Conservation (phyloP, 208 protist species). For the Crithidia expoeki region DNA sequence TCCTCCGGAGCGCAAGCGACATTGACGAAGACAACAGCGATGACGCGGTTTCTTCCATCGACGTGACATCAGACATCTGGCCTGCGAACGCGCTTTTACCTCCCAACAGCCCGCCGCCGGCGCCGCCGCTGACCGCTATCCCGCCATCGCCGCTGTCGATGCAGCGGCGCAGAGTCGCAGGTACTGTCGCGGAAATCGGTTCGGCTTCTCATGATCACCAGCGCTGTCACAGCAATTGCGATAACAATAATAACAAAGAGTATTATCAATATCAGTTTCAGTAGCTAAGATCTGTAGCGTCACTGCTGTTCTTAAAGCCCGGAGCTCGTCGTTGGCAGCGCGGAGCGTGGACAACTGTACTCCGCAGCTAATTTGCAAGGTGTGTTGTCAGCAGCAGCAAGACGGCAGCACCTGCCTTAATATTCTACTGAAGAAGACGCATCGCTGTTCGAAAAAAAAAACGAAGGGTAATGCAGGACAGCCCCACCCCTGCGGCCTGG, state of each 20-base stretch:
- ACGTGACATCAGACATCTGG: neutral
- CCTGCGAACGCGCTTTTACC: neutral
- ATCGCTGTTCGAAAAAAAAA: neutral
- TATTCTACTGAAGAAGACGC: neutral
- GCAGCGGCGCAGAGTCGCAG: neutral
- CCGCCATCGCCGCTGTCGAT: conserved; percentile 12
- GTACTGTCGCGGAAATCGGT: neutral
- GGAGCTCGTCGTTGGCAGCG: too few species aligned
- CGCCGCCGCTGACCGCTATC: conserved; percentile 1
- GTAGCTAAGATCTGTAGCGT: too few species aligned
- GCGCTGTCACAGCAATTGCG: neutral
- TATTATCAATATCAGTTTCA: too few species aligned
- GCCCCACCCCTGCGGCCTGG: neutral
- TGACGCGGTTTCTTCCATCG: neutral
- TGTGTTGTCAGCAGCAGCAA: neutral
- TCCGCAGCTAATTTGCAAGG: neutral
- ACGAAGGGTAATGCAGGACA: neutral
- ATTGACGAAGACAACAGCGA: neutral
- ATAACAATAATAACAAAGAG: too few species aligned
- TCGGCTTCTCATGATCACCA: neutral
- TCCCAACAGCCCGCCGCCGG: neutral
- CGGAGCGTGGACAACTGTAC: too few species aligned
- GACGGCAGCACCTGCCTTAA: neutral
- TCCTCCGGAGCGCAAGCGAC: neutral
- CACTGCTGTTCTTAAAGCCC: too few species aligned